Evolutionary conservation across 352 stramenopile species (phyloP).

Genomic region (Pythium grandisporangium): DNA sequence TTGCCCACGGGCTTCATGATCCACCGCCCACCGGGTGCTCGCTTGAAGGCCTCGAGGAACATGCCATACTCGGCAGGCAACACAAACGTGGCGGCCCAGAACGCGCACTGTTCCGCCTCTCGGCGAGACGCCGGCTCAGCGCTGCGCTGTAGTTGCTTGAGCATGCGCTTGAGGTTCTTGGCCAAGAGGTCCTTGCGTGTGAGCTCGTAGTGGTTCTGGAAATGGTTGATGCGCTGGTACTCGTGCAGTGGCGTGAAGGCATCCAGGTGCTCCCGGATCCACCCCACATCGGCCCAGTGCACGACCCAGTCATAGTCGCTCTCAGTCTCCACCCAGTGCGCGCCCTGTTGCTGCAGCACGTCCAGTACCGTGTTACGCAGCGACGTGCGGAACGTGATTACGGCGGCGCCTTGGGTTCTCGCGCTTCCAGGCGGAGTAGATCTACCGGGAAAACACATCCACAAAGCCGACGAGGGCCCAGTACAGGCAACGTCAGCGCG

Average conservation of each 20-base stretch:
- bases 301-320: slow-evolving; percentile 74
- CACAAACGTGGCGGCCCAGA: slow-evolving; percentile 75
- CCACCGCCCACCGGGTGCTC: slow-evolving; percentile 62
- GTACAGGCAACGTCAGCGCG: no score
- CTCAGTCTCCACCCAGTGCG: slow-evolving; percentile 66
- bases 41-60: slow-evolving; percentile 65
- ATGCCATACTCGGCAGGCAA: slow-evolving; percentile 84
- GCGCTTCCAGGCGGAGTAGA: no score
- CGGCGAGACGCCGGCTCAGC: slow-evolving; percentile 17
- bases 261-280: slow-evolving; percentile 73
- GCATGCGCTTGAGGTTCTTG: slow-evolving; percentile 90
- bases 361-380: slow-evolving; percentile 78
- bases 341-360: slow-evolving; percentile 38
- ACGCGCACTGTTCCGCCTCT: slow-evolving; percentile 45
- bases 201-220: slow-evolving; percentile 91
- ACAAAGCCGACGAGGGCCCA: no score
- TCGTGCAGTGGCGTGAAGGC: slow-evolving; percentile 52
- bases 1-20: slow-evolving; percentile 93
- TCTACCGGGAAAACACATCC: no score
- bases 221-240: slow-evolving; percentile 87
- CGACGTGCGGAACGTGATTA: slow-evolving; percentile 48
- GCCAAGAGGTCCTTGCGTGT: slow-evolving; percentile 85
- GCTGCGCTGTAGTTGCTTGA: slow-evolving; percentile 70
- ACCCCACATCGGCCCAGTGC: slow-evolving; percentile 79
- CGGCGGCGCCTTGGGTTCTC: slow-evolving; percentile 2